Conservation (phyloP, 768 basidiomycete species). For the Rhodotorula kratochvilovae region DNA sequence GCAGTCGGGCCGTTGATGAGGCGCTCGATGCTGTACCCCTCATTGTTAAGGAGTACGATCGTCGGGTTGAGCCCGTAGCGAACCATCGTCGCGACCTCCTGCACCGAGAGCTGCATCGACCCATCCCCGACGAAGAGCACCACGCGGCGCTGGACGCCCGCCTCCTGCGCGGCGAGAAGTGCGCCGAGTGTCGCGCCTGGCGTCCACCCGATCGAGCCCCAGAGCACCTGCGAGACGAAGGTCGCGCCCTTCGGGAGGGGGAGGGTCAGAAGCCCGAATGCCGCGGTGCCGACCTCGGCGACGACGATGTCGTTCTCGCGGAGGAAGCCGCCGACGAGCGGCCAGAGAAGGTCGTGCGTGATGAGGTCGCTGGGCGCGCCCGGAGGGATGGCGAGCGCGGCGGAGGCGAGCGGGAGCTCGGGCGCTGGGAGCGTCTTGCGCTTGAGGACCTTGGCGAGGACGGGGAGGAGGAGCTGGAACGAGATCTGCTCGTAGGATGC, state of each 20-base stretch:
- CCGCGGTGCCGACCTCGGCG: constrained; percentile 83
- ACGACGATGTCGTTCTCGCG: constrained; percentile 58
- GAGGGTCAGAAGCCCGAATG: constrained; percentile 78
- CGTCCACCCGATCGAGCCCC: constrained; percentile 90
- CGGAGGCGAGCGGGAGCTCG: constrained; percentile 8
- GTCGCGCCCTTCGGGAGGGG: constrained; percentile 65
- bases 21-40: constrained; percentile 74
- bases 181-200: constrained; percentile 66
- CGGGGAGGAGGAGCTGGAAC: constrained; percentile 46
- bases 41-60: constrained; percentile 49
- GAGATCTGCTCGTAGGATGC: constrained; percentile 39
- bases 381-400: constrained; percentile 48
- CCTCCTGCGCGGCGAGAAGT: constrained; percentile 60
- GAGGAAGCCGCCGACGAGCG: constrained; percentile 37
- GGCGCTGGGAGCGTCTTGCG: constrained; percentile 14
- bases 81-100: constrained; percentile 65
- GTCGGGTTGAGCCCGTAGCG: constrained; percentile 62
- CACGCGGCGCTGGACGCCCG: constrained; percentile 57
- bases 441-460: constrained; percentile 34
- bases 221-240: constrained; percentile 72
- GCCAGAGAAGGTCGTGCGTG: constrained; percentile 38
- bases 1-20: constrained; percentile 50
- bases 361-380: constrained; percentile 51
- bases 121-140: constrained; percentile 85
- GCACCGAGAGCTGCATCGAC: constrained; percentile 51